Conservation (phyloP, 2,329 filamentous ascomycete genomes). For the Septoria linicola region DNA sequence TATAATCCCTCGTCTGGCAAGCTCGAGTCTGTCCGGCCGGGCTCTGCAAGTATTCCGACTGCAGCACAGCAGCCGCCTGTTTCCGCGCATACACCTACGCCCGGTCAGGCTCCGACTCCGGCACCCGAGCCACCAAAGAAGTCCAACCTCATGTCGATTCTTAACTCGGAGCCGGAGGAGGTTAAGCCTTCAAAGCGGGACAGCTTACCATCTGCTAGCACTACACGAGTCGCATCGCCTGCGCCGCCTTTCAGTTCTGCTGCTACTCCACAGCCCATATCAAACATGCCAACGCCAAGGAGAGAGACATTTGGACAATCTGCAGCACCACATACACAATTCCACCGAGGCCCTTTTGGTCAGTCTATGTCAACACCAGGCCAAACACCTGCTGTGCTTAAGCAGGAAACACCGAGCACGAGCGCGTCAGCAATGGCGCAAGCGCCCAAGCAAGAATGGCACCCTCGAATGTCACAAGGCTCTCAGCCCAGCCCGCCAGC, state of each 20-base stretch:
- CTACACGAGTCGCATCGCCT: slow-evolving; percentile 30
- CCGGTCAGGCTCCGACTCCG: slow-evolving; percentile 28
- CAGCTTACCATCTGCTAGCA: slow-evolving; percentile 25
- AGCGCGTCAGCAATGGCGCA: slow-evolving; percentile 21
- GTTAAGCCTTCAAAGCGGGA: slow-evolving; percentile 34
- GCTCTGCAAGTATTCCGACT: slow-evolving; percentile 27
- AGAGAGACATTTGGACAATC: slow-evolving; percentile 34
- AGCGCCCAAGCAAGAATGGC: slow-evolving; percentile 32
- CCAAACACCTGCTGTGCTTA: slow-evolving; percentile 25
- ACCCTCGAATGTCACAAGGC: slow-evolving; percentile 24
- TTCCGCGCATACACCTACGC: slow-evolving; percentile 7
- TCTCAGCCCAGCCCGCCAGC: slow-evolving; percentile 27
- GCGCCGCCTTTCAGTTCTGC: slow-evolving; percentile 23
- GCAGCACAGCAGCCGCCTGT: slow-evolving; percentile 20
- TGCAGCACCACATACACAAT: slow-evolving; percentile 29
- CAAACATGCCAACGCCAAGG: slow-evolving; percentile 24
- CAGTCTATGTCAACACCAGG: slow-evolving; percentile 26
- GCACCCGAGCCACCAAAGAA: slow-evolving; percentile 39
- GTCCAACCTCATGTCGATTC: slow-evolving; percentile 38
- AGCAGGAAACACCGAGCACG: slow-evolving; percentile 31
- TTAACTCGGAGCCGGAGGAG: slow-evolving; percentile 38
- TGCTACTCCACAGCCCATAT: slow-evolving; percentile 23
- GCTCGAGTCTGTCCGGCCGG: slow-evolving; percentile 34
- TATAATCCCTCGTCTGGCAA: slow-evolving; percentile 36
- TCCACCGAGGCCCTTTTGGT: slow-evolving; percentile 28